phyloP scores from a whole-genome alignment of 1,139 yeast genomes.

The Zygoascus hellenicus region DNA sequence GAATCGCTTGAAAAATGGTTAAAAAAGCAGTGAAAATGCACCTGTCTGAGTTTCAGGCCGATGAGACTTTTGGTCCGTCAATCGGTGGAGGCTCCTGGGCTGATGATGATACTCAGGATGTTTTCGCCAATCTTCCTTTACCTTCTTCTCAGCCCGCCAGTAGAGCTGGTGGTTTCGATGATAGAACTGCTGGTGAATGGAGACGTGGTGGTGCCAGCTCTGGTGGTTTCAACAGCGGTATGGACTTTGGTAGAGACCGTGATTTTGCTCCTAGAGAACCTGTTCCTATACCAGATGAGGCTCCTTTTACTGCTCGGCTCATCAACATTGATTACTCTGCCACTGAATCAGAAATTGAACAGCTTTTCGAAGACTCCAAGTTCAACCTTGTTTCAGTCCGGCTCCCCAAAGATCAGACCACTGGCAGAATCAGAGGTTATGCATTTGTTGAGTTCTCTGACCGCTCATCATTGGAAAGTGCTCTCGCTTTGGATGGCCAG shows the following conservation, averaged over 20 bases:
- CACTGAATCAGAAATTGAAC: conserved; percentile 57
- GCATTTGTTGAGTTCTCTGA: conserved; percentile 81
- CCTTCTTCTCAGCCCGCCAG: conserved; percentile 14
- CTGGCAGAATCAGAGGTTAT: conserved; percentile 66
- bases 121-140: conserved; percentile 18
- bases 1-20: conserved; percentile 33
- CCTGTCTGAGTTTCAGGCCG: conserved; percentile 46
- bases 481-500: conserved; percentile 64
- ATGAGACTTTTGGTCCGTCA: conserved; percentile 19
- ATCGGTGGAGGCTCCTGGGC: conserved; percentile 26
- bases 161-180: conserved; percentile 4
- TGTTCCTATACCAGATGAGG: conserved; percentile 81
- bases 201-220: conserved; percentile 10
- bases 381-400: conserved; percentile 57
- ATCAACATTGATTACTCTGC: conserved; percentile 83
- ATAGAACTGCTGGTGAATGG: conserved; percentile 6
- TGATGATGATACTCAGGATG: conserved; percentile 21
- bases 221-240: conserved; percentile 1
- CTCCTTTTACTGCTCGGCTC: conserved; percentile 88
- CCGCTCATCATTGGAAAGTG: conserved; percentile 65
- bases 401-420: conserved; percentile 56
- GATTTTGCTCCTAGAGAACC: conserved; percentile 42
- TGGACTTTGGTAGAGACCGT: conserved; percentile 13
- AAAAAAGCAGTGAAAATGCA: conserved; percentile 53
- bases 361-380: conserved; percentile 53